Percentiles rank a stretch among this genome's conserved stretches.
Evolutionary conservation across 164 flowering plant genomes (phyloP).

Genomic region (Vitis labrusca): DNA sequence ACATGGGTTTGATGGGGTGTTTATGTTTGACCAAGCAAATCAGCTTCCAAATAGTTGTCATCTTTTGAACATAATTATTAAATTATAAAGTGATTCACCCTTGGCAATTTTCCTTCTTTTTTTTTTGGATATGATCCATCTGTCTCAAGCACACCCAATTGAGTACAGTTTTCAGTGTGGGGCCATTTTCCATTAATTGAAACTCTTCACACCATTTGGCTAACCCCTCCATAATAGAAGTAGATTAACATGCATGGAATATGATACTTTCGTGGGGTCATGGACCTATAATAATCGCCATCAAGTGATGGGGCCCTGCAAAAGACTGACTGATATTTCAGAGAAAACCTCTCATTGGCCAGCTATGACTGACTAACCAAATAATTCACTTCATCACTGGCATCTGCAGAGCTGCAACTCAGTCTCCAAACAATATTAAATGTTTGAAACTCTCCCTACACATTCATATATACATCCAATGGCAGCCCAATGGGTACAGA

Average conservation of each 20-base stretch:
- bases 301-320: neutral
- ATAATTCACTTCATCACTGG: slow-evolving; percentile 12
- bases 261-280: slow-evolving; percentile 11
- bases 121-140: no score
- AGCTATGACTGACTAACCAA: slow-evolving; percentile 19
- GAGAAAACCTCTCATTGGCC: slow-evolving; percentile 17
- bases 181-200: no score
- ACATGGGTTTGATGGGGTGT: neutral
- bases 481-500: neutral
- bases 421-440: neutral
- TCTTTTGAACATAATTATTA: neutral
- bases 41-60: neutral
- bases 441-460: neutral
- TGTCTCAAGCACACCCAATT: no score
- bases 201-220: no score
- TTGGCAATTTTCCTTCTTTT: neutral
- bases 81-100: neutral
- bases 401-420: neutral
- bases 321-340: neutral
- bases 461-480: neutral
- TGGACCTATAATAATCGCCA: slow-evolving; percentile 9
- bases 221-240: neutral
- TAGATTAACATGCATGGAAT: slow-evolving; percentile 7
- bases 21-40: neutral
- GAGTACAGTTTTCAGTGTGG: no score